These are phyloP conservation scores for Mucor sp. DNA, from an alignment of 371 early-diverging fungal genomes.

Conservation along the genomic window DNA sequence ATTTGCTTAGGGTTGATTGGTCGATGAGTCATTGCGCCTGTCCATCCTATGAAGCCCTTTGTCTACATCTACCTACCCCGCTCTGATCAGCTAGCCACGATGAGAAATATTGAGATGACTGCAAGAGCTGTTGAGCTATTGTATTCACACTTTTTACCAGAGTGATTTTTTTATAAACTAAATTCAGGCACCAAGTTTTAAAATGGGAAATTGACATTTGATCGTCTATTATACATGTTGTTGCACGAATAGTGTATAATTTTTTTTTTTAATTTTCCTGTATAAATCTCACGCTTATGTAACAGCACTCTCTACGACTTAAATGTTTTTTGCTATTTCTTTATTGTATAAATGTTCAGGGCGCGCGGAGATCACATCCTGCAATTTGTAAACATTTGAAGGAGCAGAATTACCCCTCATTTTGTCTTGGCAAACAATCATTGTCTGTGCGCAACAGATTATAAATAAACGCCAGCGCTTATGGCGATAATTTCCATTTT, in stretches of 20 bases:
- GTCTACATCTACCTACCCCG: background rate
- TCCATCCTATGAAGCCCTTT: background rate
- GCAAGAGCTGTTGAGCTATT: background rate
- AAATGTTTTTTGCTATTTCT: background rate
- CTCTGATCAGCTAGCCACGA: background rate
- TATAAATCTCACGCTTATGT: slow-evolving; percentile 7
- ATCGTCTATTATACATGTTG: slow-evolving; percentile 1
- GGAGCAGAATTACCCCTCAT: background rate
- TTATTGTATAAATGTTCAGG: background rate
- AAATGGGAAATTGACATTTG: slow-evolving; percentile 1
- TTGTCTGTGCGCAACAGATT: slow-evolving; percentile 6
- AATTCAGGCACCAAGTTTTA: background rate
- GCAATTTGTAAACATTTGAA: background rate
- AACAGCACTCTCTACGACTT: background rate
- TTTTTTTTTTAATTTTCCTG: background rate
- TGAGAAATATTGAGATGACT: background rate
- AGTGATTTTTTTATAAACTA: background rate
- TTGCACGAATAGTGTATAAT: slow-evolving; percentile 2
- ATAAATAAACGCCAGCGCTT: background rate
- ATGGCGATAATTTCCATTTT: background rate
- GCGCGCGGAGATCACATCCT: background rate
- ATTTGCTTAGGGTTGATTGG: background rate
- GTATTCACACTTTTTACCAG: background rate
- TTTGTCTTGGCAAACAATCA: slow-evolving; percentile 6
- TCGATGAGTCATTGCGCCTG: slow-evolving; percentile 6